A percentile compares a stretch with the other conserved stretches of the same genome.
phyloP scores from a whole-genome alignment of 2,329 filamentous ascomycete species.

The Talaromyces albobiverticillius region DNA sequence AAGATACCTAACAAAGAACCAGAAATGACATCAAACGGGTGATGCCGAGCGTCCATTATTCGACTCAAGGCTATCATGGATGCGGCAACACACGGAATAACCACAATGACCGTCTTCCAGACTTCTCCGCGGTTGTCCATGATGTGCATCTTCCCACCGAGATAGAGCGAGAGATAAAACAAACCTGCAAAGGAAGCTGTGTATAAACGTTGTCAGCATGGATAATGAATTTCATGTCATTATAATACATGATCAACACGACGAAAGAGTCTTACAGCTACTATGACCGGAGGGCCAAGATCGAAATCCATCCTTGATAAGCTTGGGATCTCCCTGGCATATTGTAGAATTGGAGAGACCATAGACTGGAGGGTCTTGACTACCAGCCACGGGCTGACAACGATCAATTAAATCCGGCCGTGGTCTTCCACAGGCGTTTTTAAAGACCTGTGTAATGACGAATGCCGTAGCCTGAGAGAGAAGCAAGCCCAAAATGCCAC shows the following conservation, averaged over 20 bases:
- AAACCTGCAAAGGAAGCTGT: constrained; percentile 57
- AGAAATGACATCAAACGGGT: constrained; percentile 60
- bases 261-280: constrained; percentile 52
- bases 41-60: constrained; percentile 62
- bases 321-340: constrained; percentile 49
- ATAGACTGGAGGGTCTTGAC: constrained; percentile 34
- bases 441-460: constrained; percentile 56
- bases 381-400: constrained; percentile 42
- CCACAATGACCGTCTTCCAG: constrained; percentile 57
- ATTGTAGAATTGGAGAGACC: constrained; percentile 49
- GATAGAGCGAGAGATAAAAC: constrained; percentile 59
- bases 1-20: constrained; percentile 53
- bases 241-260: too few relatives aligned
- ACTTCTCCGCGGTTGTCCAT: constrained; percentile 60
- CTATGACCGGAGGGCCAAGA: constrained; percentile 59
- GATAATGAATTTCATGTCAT: too few relatives aligned
- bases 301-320: constrained; percentile 58
- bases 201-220: too few relatives aligned
- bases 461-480: constrained; percentile 55
- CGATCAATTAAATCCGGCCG: constrained; percentile 59
- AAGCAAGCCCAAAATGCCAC: constrained; percentile 56
- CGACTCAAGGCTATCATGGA: constrained; percentile 55
- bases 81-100: constrained; percentile 54
- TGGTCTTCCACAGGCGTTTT: constrained; percentile 59
- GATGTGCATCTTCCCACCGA: constrained; percentile 59